Evolutionary conservation across 2,329 filamentous ascomycete species (phyloP), one percentile per base, ranked within the genome.

Genomic region (Colletotrichum liaoningense): DNA sequence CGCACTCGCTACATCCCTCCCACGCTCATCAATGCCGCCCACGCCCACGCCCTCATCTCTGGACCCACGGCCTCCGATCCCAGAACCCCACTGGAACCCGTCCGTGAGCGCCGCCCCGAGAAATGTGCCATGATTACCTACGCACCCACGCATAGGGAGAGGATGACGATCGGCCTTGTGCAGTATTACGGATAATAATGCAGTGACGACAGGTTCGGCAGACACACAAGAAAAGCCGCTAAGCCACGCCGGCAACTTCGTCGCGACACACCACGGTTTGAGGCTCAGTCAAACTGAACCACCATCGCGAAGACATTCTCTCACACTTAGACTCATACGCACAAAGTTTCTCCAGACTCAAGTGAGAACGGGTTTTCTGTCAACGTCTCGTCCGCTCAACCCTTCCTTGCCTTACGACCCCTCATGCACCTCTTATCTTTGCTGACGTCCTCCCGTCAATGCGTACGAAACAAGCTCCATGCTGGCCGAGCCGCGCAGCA

Each of bases 251-350:
- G 22, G 38, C 46, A 42, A 72, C 72, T 42, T 63, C 59, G 67
- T 57, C 57, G 38, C 68, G 54, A 49, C 55, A 49, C 55, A 74
- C 54, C 59, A 74, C 63, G 63, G 63, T 67, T 72, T 74, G 68
- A 74, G 72, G 72, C 72, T 72, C 72, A 57, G 67, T 63, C 67
- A 62, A 62, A 65, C 57, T 70, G 60, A 65, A 70, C 67, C 70
- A 65, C 55, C 24, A 59, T 11, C 6, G 24, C 62, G 38, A 57
- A 57, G 24, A 57, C 55, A 38, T 12, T 56, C 42, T 69, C 60
- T 30, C 42, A 69, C 49, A 42, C 28, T 38, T 22, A 30, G 54
- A 69, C 33, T 35, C 26, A 26, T 22, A 22, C 56, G n/a, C 19
- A 42, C 30, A 22, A 28, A 46, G 16, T 62, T 28, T 19, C 26